These are phyloP conservation scores for Ulota crispa DNA, from an alignment of 225 moss, liverwort and hornwort genomes.

Conservation along the genomic window DNA sequence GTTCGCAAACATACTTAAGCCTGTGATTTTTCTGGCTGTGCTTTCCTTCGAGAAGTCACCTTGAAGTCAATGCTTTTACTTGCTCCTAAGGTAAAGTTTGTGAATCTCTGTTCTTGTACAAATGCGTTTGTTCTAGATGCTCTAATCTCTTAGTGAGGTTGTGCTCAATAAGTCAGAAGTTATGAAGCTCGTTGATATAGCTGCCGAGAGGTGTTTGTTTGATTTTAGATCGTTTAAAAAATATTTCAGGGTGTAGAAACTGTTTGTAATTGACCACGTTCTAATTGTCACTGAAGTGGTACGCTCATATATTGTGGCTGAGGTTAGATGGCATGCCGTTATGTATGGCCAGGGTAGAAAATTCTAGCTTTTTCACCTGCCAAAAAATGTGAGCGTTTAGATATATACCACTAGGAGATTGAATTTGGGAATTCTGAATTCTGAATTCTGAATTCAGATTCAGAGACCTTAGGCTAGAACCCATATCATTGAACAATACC, in stretches of 20 bases:
- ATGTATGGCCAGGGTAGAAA: too few species aligned
- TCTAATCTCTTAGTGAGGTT: too few species aligned
- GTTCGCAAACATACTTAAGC: constrained; percentile 27
- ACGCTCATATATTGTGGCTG: neutral
- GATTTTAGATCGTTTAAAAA: neutral
- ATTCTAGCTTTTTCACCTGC: too few species aligned
- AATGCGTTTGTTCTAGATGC: neutral
- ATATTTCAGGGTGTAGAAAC: neutral
- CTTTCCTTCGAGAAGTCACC: too few species aligned
- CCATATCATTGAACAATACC: too few species aligned
- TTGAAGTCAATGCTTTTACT: constrained; percentile 93
- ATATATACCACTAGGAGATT: too few species aligned
- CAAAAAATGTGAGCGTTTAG: too few species aligned
- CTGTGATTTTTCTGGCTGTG: neutral
- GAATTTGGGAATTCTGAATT: too few species aligned
- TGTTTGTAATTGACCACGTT: neutral
- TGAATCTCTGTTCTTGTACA: constrained; percentile 1
- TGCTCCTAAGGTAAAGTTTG: constrained; percentile 69
- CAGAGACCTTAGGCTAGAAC: too few species aligned
- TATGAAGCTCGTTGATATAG: neutral
- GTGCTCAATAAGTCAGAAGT: too few species aligned
- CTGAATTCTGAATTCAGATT: too few species aligned
- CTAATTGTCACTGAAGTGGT: neutral
- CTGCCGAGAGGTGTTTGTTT: neutral
- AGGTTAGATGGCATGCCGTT: too few species aligned